These are phyloP conservation scores for Sophora flavescens DNA, from an alignment of 306 rosid genomes.

Conservation along the genomic window DNA sequence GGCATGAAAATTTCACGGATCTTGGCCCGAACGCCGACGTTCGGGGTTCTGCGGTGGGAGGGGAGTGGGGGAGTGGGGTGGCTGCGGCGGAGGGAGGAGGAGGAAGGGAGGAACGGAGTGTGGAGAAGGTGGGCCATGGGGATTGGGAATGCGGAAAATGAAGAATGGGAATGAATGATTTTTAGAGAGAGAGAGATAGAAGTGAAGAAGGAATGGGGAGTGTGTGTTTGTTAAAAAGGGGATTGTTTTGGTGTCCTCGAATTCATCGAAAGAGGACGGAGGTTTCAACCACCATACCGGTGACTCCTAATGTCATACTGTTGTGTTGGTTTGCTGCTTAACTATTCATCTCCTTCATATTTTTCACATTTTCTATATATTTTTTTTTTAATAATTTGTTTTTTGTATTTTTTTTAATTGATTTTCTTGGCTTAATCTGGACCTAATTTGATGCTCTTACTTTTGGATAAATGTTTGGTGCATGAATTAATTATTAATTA, in stretches of 20 bases:
- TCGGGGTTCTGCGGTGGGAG: conserved; percentile 39
- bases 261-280: conserved; percentile 88
- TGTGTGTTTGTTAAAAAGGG: not conserved
- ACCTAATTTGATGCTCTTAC: no score
- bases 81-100: conserved; percentile 50
- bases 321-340: not conserved
- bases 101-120: conserved; percentile 62
- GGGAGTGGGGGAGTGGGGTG: conserved; percentile 8
- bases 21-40: conserved; percentile 64
- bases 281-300: conserved; percentile 62
- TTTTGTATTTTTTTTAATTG: no score
- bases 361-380: no score
- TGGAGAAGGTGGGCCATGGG: conserved; percentile 88
- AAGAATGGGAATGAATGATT: conserved; percentile 3
- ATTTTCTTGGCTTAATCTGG: no score
- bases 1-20: conserved; percentile 99
- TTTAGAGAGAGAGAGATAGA: no score
- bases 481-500: no score
- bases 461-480: no score
- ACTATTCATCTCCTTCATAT: no score
- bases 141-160: conserved; percentile 11
- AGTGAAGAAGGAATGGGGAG: not conserved
- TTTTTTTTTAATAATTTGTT: no score
- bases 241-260: conserved; percentile 54
- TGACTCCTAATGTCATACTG: conserved; percentile 6